Evolutionary conservation across 148 eudicot species (phyloP), one percentile per base, ranked within the genome.

Genomic region (Spergularia bocconei): DNA sequence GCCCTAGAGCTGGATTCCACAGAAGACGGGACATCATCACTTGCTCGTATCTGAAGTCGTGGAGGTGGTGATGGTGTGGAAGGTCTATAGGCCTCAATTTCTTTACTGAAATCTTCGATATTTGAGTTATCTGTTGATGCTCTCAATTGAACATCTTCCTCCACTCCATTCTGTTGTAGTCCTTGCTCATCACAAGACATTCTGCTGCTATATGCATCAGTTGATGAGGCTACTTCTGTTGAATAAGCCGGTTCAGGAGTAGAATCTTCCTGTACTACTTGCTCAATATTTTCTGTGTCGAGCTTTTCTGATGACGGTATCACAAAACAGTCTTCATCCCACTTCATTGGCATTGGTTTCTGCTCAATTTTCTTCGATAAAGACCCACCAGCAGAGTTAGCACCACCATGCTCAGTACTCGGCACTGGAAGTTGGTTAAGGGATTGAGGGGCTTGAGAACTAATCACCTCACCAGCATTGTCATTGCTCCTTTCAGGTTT

Each of bases 261-360:
- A 7, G 33, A 58, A 61, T 73, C 63, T 29, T 72, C 65, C 23
- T 61, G 29, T 38, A 23, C 58, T 64, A 52, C 69, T 36, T 66
- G 38, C 20, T 33, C 33, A 25, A n/a, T 11, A 41, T 67, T 48
- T 38, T 25, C 69, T 14, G 13, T 5, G 52, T 67, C 69, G 41
- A 52, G 62, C 8, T 25, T 53, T 73, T 81, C 80, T 29, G 74
- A 57, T 19, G 67, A 60, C 62, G 74, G 74, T 67, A 77, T 72
- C 60, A 71, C 83, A 67, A 81, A 81, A 54, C 83, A 81, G 52
- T 72, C 80, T n/a, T 77, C 79, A 62, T 73, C 77, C 83, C 83
- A 81, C 65, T 38, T 81, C 65, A 36, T 50, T 17, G 80, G 77
- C 13, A 47, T 47, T 13, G 77, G n/a, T 51, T 0, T 76, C 47